Conservation (phyloP, 495 filamentous ascomycete genomes). For the Penicillium lividum region DNA sequence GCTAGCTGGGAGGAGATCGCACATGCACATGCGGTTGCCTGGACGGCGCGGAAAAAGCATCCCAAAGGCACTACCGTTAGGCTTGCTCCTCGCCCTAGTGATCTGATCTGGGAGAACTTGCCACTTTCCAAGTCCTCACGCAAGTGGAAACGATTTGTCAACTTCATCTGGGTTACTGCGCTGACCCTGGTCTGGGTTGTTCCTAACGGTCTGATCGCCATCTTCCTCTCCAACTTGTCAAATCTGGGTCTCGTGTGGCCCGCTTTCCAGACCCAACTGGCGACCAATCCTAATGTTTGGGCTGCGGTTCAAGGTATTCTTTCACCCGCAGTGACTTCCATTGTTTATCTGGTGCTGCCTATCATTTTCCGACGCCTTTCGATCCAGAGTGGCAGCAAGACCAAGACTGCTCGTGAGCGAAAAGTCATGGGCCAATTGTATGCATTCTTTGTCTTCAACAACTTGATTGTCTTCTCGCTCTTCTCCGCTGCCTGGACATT, state of each 20-base stretch:
- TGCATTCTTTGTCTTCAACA: slow-evolving; percentile 97
- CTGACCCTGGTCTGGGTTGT: slow-evolving; percentile 87
- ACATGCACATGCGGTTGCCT: slow-evolving; percentile 86
- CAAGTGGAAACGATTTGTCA: slow-evolving; percentile 70
- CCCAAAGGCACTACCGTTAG: slow-evolving; percentile 75
- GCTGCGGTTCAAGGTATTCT: slow-evolving; percentile 90
- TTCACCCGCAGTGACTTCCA: slow-evolving; percentile 85
- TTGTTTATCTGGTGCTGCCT: slow-evolving; percentile 85
- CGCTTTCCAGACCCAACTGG: slow-evolving; percentile 65
- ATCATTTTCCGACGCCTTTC: slow-evolving; percentile 86
- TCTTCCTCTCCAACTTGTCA: slow-evolving; percentile 83
- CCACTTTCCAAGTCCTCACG: slow-evolving; percentile 64
- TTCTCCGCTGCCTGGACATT: slow-evolving; percentile 80
- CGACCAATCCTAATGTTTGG: slow-evolving; percentile 65
- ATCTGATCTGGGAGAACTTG: slow-evolving; percentile 96
- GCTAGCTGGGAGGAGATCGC: slow-evolving; percentile 87
- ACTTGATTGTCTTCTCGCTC: slow-evolving; percentile 87
- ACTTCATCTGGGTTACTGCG: slow-evolving; percentile 77
- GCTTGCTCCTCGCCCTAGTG: slow-evolving; percentile 83
- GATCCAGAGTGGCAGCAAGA: slow-evolving; percentile 77
- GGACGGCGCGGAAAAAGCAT: slow-evolving; percentile 73
- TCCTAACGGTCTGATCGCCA: slow-evolving; percentile 93
- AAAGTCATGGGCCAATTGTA: slow-evolving; percentile 92
- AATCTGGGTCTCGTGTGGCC: slow-evolving; percentile 82
- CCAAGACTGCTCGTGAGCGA: slow-evolving; percentile 89